Evolutionary conservation across 108 stramenopile species (phyloP), one percentile per base, ranked within the genome.

Genomic region (Epithemia pelagica): DNA sequence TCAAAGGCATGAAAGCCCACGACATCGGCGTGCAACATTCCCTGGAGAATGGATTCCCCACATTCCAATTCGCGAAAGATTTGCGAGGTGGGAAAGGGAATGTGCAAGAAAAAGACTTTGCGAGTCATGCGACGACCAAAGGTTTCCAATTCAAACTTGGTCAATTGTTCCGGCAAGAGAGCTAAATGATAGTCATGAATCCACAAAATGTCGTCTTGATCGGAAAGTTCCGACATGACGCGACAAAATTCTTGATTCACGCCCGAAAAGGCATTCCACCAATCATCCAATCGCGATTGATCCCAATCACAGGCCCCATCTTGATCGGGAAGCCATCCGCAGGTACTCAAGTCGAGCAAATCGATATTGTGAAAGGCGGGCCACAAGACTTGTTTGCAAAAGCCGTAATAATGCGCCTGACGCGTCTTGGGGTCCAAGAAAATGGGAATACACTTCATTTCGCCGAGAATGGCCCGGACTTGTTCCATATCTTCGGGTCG

Each of bases 1-100:
- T 99, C 98, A 84, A 99, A 99, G 10, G 99, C 94, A 79, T 99
- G 99, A 74, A 99, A 99, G 33, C 99, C 99, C 26, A 99, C 90
- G 19, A 99, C 91, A 77, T 99, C 96, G 0, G 99, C 97, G 64
- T 87, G 85, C n/a, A 98, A 77, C 91, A 99, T 94, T 18, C 97
- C 97, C 67, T 94, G 83, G 31, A 99, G 69, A 51, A 99, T 83
- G 7, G 76, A 80, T 76, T 94, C 93, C 30, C 97, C 96, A 65
- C 83, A 90, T 64, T 96, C 92, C 19, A 99, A 74, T 25, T 99
- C 94, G 1, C 98, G 91, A 71, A 99, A 99, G 58, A 99, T 90
- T 72, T 98, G 97, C 27, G 86, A 87, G 22, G 99, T 99, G 5
- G 99, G 99, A 73, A 99, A 99, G 21, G 99, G 98, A 23, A 98